Evolutionary conservation across 2,329 filamentous ascomycete genomes (phyloP).

Genomic region (Cryoendolithus antarcticus): DNA sequence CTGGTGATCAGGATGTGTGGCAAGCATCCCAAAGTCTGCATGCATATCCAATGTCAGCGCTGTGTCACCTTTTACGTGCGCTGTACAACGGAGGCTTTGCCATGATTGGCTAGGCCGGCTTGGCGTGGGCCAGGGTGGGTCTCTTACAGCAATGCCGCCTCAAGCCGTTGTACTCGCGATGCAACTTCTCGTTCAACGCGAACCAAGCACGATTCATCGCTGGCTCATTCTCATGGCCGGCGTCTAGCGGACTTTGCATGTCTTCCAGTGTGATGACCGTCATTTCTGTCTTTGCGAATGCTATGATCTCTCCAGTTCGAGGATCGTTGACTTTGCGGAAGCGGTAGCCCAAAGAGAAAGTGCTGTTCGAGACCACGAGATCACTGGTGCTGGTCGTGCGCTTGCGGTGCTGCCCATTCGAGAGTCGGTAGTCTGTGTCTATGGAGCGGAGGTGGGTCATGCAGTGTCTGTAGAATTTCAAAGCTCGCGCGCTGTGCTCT

Average conservation of each 20-base stretch:
- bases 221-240: constrained; percentile 19
- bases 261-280: constrained; percentile 17
- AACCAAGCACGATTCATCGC: constrained; percentile 24
- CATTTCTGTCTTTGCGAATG: constrained; percentile 20
- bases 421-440: background rate
- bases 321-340: constrained; percentile 21
- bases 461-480: constrained; percentile 11
- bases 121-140: background rate
- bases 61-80: background rate
- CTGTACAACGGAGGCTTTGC: background rate
- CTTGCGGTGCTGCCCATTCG: background rate
- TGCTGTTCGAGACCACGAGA: constrained; percentile 1
- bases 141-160: constrained; percentile 19
- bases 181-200: constrained; percentile 19
- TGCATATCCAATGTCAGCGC: no score
- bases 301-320: constrained; percentile 17
- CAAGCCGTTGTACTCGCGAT: constrained; percentile 18
- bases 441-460: constrained; percentile 2
- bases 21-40: constrained; percentile 23
- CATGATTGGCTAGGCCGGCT: background rate
- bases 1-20: constrained; percentile 30
- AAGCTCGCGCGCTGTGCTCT: constrained; percentile 16
- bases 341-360: constrained; percentile 1
- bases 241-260: constrained; percentile 15
- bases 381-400: constrained; percentile 4